These are phyloP conservation scores for Cutaneotrichosporon cavernicola DNA, from an alignment of 1,284 basidiomycete genomes.

Conservation along the genomic window DNA sequence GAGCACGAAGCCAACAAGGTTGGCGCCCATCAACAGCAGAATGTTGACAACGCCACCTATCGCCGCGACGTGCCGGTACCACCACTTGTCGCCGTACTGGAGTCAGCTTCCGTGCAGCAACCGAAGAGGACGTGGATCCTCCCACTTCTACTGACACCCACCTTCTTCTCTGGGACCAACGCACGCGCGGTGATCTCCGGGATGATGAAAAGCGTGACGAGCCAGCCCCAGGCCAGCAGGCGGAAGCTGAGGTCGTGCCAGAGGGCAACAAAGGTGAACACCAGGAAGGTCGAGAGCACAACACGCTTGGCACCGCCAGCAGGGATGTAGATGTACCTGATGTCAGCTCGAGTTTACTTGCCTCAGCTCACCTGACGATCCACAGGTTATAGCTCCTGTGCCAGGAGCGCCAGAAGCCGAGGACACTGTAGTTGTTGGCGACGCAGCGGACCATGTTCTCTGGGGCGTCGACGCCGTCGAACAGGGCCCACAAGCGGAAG, in stretches of 20 bases:
- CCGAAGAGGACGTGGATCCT: too few species aligned
- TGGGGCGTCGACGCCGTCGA: slow-evolving; percentile 86
- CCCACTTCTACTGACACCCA: slow-evolving; percentile 49
- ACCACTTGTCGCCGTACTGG: slow-evolving; percentile 66
- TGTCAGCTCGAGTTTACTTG: background rate
- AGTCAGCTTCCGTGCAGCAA: background rate
- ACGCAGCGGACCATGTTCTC: slow-evolving; percentile 99
- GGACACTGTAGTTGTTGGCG: slow-evolving; percentile 94
- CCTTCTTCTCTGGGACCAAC: slow-evolving; percentile 65
- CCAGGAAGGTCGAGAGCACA: slow-evolving; percentile 68
- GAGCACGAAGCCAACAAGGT: slow-evolving; percentile 92
- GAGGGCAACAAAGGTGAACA: slow-evolving; percentile 97
- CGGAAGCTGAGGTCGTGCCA: slow-evolving; percentile 94
- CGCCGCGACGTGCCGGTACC: slow-evolving; percentile 87
- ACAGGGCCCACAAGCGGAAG: slow-evolving; percentile 91
- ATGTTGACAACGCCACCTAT: slow-evolving; percentile 82
- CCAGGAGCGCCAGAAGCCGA: slow-evolving; percentile 96
- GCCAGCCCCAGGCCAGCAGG: slow-evolving; percentile 95
- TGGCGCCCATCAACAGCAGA: slow-evolving; percentile 87
- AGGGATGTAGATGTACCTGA: slow-evolving; percentile 83
- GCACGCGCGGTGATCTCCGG: slow-evolving; percentile 73
- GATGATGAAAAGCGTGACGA: slow-evolving; percentile 83
- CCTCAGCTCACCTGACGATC: slow-evolving; percentile 65
- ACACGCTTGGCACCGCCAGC: slow-evolving; percentile 71
- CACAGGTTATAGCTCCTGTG: slow-evolving; percentile 96